Base-by-base conservation (phyloP, 352 stramenopile species). In the Globisporangium cederbergense region DNA sequence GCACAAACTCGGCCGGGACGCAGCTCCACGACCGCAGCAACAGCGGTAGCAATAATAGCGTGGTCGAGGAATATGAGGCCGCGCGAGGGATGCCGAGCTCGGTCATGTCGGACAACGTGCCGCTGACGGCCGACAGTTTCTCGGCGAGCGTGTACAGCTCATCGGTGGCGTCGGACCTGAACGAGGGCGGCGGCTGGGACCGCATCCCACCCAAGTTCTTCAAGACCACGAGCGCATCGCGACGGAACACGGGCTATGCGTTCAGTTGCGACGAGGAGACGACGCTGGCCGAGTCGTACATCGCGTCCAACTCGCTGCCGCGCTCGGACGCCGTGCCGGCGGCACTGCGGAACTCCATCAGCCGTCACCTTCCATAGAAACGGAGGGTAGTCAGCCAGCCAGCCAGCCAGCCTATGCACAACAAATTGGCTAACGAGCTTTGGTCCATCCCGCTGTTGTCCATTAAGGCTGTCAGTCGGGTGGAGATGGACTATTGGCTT, bases 221-320 rank as follows among this genome's bases (percentile, higher is more conserved):
- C 62, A 71, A 74, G 30, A 22, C 50, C 25, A 81, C 65, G 2
- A 66, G 68, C 16, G 65, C 68, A n/a, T 54, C 60, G 40, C 70
- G 77, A 9, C 74, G 79, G 32, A 89, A 87, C 66, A 92, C 83
- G 9, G 86, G 86, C 49, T 94, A 77, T 57, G 86, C 86, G 32
- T 94, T 94, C 68, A 93, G 83, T 63, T 93, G 82, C 66, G 86
- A 94, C 64, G 83, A 94, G 55, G 81, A 90, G 63, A 94, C 86
- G 50, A 92, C 86, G 47, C 59, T 91, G 16, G 86, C 81, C 51
- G 86, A 94, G 72, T 91, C 81, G 65, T 91, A 91, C 70, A 93
- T 93, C 52, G 85, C 85, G 18, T 92, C 85, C 14, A 92, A 89
- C 66, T 89, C 80, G 66, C 63, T 89, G 55, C 77, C 77, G n/a